Evolutionary conservation across 495 filamentous ascomycete species (phyloP), one percentile per base, ranked within the genome.

Genomic region (Penicillium pancosmium): DNA sequence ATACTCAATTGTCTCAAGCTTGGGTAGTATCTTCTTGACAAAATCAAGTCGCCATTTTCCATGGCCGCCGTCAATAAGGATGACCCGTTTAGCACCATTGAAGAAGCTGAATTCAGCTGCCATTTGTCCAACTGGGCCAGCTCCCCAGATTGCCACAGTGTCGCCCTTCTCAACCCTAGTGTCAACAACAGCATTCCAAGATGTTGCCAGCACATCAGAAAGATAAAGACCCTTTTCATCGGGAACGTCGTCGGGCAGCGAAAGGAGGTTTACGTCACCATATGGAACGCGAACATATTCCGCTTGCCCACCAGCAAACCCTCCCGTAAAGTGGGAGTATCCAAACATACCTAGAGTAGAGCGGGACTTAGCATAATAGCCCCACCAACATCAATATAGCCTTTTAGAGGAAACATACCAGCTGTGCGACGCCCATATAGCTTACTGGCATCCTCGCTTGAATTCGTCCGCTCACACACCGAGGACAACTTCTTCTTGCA

Each of bases 151-250:
- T 27, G 25, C 61, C 4, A 63, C 61, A 12, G 33, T 40, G 19
- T 63, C 61, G 43, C 55, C 55, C 19, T 55, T 34, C 50, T 89
- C 83, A 9, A 96, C 92, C 5, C 87, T 89, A 0, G 91, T 93
- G 66, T 93, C 90, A 23, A 93, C 88, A 35, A 95, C 91, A 36
- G 81, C 82, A 67, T 96, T 86, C 81, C 90, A 96, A 21, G 86
- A 84, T 2, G 93, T 96, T 0, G 80, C 74, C 2, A 96, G 63
- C 4, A 96, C 89, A 67, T 96, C 92, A 3, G 88, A 91, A 3
- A 96, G 80, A 65, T 86, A 96, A 0, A 97, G 80, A 41, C 73
- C 90, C 70, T 94, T 93, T 80, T 96, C 92, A 66, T 96, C 91
- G 0, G 91, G 90, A 0, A 97, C 88, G 55, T 84, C 81, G 48